Percentiles rank a stretch among this genome's conserved stretches.
Evolutionary conservation across 179 eudicot species (phyloP).

Genomic region (Amaranthus tricolor): DNA sequence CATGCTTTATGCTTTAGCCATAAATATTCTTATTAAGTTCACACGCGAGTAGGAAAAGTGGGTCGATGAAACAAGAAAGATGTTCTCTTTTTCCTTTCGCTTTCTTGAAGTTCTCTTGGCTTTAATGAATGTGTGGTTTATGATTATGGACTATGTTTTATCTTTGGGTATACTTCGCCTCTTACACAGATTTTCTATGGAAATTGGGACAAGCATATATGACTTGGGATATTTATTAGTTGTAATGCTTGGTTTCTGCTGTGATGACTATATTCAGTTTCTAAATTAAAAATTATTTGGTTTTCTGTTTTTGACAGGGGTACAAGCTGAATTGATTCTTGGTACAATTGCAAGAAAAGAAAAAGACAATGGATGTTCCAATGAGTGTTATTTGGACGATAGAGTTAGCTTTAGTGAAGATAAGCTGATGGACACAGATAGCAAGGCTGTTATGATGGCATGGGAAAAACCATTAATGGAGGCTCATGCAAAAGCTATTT

Average conservation of each 20-base stretch:
- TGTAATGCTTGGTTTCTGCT: background rate
- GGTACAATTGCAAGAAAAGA: constrained; percentile 86
- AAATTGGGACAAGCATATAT: background rate
- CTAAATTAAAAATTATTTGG: background rate
- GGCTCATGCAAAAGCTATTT: constrained; percentile 86
- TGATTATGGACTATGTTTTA: background rate
- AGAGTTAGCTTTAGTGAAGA: constrained; percentile 86
- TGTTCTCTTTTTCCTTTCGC: background rate
- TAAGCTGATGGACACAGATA: constrained; percentile 70
- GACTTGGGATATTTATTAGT: background rate
- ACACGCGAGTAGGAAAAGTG: too few relatives aligned
- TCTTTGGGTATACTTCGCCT: background rate
- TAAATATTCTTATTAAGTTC: too few relatives aligned
- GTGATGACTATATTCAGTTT: background rate
- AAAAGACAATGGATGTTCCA: constrained; percentile 31
- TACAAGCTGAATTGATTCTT: constrained; percentile 88
- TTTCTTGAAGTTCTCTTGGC: background rate
- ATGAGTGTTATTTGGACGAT: constrained; percentile 68
- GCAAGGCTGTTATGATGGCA: constrained; percentile 93
- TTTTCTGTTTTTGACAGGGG: constrained; percentile 38
- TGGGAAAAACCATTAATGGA: constrained; percentile 93
- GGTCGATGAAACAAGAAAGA: background rate
- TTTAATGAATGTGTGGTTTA: background rate
- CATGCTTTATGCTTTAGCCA: too few relatives aligned
- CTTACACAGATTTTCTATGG: background rate